Evolutionary conservation across 805 yeast genomes (phyloP).

Genomic region (Candida railenensis): DNA sequence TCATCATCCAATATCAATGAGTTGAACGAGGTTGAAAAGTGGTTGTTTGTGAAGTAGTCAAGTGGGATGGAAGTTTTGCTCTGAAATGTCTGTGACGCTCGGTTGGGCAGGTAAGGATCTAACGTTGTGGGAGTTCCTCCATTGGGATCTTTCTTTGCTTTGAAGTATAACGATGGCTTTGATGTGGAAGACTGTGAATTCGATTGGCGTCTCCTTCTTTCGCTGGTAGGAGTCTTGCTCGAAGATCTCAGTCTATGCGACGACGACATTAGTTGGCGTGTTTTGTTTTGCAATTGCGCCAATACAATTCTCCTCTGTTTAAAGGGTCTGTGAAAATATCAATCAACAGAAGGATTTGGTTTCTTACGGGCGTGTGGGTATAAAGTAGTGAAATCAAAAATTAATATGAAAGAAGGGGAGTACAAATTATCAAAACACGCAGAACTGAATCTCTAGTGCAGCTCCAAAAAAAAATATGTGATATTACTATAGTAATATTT

Average conservation of each 20-base stretch:
- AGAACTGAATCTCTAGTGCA: too few relatives aligned
- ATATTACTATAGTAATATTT: too few relatives aligned
- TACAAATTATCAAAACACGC: too few relatives aligned
- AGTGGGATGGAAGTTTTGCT: conserved; percentile 10
- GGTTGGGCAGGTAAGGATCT: conserved; percentile 4
- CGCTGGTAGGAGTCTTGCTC: neutral
- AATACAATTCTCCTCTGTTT: too few relatives aligned
- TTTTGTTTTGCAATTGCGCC: too few relatives aligned
- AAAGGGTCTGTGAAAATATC: too few relatives aligned
- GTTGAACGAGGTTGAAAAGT: conserved; percentile 42
- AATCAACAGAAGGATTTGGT: too few relatives aligned
- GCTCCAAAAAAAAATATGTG: too few relatives aligned
- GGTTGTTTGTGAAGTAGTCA: conserved; percentile 38
- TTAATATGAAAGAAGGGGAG: too few relatives aligned
- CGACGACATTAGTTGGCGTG: too few relatives aligned
- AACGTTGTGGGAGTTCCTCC: conserved; percentile 1
- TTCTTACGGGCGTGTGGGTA: too few relatives aligned
- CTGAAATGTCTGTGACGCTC: neutral
- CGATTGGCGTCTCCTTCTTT: neutral
- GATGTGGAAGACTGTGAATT: neutral
- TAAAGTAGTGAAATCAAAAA: too few relatives aligned
- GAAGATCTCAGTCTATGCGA: conserved; percentile 1
- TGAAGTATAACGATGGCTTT: neutral
- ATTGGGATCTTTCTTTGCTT: neutral
- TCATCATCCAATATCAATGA: conserved; percentile 40